Evolutionary conservation across 148 eudicot genomes (phyloP).

Genomic region (Camellia japonica): DNA sequence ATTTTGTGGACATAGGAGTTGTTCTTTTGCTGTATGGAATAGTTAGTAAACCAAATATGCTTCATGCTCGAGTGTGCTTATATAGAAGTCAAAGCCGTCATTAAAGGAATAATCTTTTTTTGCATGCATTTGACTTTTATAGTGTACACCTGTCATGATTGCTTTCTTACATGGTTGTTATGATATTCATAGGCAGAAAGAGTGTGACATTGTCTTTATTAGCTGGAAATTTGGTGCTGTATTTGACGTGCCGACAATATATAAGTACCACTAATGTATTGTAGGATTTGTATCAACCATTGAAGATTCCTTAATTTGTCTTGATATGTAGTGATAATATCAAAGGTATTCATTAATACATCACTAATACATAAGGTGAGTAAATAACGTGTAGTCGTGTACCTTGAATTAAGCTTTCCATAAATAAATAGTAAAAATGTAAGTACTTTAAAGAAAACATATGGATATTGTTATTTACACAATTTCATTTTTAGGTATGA

Average conservation of each 20-base stretch:
- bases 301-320: too few relatives aligned
- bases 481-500: too few relatives aligned
- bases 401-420: background rate
- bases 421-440: too few relatives aligned
- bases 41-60: background rate
- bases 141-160: background rate
- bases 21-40: background rate
- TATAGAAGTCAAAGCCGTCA: background rate
- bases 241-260: background rate
- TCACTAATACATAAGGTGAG: background rate
- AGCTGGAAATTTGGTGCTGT: background rate
- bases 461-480: too few relatives aligned
- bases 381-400: background rate
- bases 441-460: too few relatives aligned
- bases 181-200: background rate
- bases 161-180: background rate
- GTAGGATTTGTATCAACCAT: too few relatives aligned
- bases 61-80: background rate
- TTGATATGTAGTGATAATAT: too few relatives aligned
- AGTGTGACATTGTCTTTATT: background rate
- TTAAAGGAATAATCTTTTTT: background rate
- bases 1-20: background rate
- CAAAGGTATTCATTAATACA: too few relatives aligned
- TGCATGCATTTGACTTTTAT: background rate
- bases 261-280: background rate